Evolutionary conservation across 140 eudicot genomes (phyloP).

Genomic region (Bidens hawaiensis): DNA sequence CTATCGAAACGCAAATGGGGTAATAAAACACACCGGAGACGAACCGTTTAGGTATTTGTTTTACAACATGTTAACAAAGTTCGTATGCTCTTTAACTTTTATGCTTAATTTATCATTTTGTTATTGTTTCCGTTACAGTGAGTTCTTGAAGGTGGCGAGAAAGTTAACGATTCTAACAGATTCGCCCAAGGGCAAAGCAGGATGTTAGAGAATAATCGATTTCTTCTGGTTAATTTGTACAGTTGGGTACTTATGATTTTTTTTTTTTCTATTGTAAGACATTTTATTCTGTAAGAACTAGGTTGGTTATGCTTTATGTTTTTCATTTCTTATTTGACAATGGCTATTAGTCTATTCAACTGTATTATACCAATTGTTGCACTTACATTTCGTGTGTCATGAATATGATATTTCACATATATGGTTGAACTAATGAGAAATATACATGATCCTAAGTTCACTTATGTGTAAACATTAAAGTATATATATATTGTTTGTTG

Average conservation of each 20-base stretch:
- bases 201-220: constrained; percentile 21
- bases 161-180: constrained; percentile 39
- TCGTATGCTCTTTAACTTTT: neutral
- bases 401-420: too few relatives aligned
- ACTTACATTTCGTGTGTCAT: neutral
- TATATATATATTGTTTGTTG: too few relatives aligned
- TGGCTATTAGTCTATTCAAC: neutral
- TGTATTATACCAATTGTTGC: neutral
- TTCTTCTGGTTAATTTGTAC: constrained; percentile 14
- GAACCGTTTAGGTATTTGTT: constrained; percentile 39
- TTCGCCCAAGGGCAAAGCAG: constrained; percentile 24
- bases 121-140: constrained; percentile 26
- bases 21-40: constrained; percentile 29
- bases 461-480: too few relatives aligned
- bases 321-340: neutral
- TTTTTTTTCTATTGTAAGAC: neutral
- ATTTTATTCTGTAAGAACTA: neutral
- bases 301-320: neutral
- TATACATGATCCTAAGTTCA: too few relatives aligned
- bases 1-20: constrained; percentile 33
- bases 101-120: neutral
- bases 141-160: constrained; percentile 40
- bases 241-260: neutral
- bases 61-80: neutral
- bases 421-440: neutral